These are phyloP conservation scores for Podospora conica DNA, from an alignment of 495 filamentous ascomycete species.

Conservation along the genomic window DNA sequence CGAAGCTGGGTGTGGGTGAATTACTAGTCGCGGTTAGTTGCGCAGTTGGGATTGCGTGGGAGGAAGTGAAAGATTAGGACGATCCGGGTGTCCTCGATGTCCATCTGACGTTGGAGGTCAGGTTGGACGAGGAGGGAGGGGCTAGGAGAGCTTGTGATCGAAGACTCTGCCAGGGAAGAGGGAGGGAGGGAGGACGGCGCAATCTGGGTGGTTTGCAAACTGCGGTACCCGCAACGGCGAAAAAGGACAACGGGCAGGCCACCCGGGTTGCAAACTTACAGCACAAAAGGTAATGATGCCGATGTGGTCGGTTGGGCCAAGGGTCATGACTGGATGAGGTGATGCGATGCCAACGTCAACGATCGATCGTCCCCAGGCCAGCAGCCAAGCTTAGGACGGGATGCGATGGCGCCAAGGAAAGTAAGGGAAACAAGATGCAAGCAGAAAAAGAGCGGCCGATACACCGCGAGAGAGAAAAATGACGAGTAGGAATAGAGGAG, in stretches of 20 bases:
- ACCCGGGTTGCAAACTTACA: conserved; percentile 18
- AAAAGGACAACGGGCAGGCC: background rate
- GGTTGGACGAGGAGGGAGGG: background rate
- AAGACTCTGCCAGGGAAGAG: background rate
- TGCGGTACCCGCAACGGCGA: background rate
- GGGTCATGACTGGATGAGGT: conserved; percentile 28
- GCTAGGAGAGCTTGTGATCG: background rate
- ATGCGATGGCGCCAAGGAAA: background rate
- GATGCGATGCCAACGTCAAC: conserved; percentile 7
- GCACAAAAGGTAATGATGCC: conserved; percentile 16
- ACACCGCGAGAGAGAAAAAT: background rate
- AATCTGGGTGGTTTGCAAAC: background rate
- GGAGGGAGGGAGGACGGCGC: background rate
- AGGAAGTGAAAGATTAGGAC: background rate
- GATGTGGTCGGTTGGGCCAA: conserved; percentile 14
- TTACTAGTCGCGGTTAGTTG: conserved; percentile 12
- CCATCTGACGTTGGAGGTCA: background rate
- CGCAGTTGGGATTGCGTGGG: background rate
- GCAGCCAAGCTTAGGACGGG: background rate
- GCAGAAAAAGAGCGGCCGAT: background rate
- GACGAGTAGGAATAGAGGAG: conserved; percentile 3
- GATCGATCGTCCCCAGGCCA: background rate
- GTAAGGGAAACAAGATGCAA: background rate
- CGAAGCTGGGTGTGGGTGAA: background rate
- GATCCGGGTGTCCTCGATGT: background rate